Base-by-base conservation (phyloP, 2,329 filamentous ascomycete genomes). In the Colletotrichum liriopes region DNA sequence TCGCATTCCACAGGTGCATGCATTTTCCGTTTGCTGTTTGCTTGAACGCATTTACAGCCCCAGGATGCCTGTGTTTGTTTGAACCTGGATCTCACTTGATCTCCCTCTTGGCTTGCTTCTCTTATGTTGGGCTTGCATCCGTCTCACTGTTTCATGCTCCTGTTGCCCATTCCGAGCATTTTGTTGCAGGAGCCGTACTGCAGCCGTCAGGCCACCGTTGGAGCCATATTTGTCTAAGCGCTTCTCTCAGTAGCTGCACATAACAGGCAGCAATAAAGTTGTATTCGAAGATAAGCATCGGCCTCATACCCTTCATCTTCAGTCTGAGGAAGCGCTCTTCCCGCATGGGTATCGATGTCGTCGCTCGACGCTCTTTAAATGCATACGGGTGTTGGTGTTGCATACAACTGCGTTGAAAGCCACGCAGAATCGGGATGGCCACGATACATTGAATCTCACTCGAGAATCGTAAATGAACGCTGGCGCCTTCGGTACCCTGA, bases 1-100 rank as follows among this genome's bases (percentile, higher is more conserved):
- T 70, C 54, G 52, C 70, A 70, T 72, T 72, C 66, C 66, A 54
- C 37, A 45, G 39, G 65, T 47, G 69, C 65, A 59, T 58, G 43
- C 58, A 60, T 60, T 39, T 43, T 62, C 56, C 41, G 18, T 49
- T 52, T 68, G 35, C 65, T 63, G 60, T 63, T 63, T 45, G 61
- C 49, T 64, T 55, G 37, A 54, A 64, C 51, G 49, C 61, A 52
- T 37, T 32, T 43, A 37, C 37, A 32, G 20, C 39, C 20, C 49
- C 37, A 68, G 67, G 52, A 55, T 60, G 16, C 64, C 45, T 32
- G 49, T 16, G 26, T 55, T 37, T 63, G 26, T 61, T 29, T 5
- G 43, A 37, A 35, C 58, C 23, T 51, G 67, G 41, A 65, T 65
- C 67, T 52, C 67, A 65, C 60, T 59, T 65, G 67, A 65, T 69